Evolutionary conservation across 1,284 basidiomycete species (phyloP).

Genomic region (Microbotryomycetes sp.): DNA sequence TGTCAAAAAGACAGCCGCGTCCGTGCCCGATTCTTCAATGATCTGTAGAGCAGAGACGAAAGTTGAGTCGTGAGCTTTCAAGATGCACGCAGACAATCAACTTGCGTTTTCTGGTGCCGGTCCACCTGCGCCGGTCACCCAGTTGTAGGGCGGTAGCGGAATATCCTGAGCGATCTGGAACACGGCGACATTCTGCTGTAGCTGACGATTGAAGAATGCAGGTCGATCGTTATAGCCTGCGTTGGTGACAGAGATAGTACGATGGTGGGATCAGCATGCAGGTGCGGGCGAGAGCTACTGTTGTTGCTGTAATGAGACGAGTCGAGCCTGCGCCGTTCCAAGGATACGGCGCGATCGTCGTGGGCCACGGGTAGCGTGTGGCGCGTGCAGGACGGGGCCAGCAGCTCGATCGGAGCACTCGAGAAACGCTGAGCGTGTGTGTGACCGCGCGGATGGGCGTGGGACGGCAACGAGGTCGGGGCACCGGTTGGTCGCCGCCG

Average conservation of each 20-base stretch:
- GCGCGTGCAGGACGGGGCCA: not conserved
- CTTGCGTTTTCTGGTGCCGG: conserved; percentile 30
- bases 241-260: not conserved
- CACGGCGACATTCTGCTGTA: conserved; percentile 34
- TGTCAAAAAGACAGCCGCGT: conserved; percentile 38
- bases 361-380: not conserved
- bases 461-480: not conserved
- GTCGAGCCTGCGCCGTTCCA: not conserved
- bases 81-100: not conserved
- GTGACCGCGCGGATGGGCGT: not conserved
- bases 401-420: not conserved
- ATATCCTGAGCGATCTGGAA: conserved; percentile 38
- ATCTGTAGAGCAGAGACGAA: conserved; percentile 2
- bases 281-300: not conserved
- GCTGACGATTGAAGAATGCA: conserved; percentile 29
- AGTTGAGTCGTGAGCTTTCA: not conserved
- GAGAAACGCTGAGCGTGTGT: not conserved
- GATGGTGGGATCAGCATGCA: not conserved
- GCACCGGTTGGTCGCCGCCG: too few species aligned
- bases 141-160: conserved; percentile 35
- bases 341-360: not conserved
- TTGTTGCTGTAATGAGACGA: not conserved
- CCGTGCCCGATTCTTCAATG: conserved; percentile 34
- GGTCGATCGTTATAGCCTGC: conserved; percentile 34
- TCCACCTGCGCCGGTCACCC: conserved; percentile 36